Evolutionary conservation across 257 asterid species (phyloP).

Genomic region (Orobanche coerulescens): DNA sequence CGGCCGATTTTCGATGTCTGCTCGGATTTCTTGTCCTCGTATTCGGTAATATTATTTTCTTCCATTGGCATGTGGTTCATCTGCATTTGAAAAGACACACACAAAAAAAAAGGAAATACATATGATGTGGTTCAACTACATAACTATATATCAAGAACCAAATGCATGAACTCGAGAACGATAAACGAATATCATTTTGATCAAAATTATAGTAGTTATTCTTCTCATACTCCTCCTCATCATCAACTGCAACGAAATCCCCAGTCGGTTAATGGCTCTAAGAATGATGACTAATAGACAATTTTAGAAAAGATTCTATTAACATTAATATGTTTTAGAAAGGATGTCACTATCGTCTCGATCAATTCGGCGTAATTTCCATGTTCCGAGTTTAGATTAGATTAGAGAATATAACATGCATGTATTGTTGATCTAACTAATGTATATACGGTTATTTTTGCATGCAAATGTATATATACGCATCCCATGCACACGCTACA

Average conservation of each 20-base stretch:
- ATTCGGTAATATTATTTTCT: no score
- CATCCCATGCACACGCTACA: background rate
- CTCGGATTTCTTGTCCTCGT: slow-evolving; percentile 30
- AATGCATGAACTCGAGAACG: background rate
- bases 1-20: slow-evolving; percentile 21
- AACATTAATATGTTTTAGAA: no score
- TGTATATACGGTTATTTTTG: no score
- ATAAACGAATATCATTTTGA: background rate
- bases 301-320: no score
- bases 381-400: no score
- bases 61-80: slow-evolving; percentile 31
- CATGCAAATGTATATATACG: background rate
- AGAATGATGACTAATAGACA: no score
- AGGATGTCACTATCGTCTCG: no score
- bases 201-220: background rate
- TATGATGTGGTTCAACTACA: background rate
- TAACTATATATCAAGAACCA: background rate
- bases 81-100: slow-evolving; percentile 35
- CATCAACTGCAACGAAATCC: background rate
- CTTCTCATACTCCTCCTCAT: no score
- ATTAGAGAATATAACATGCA: no score
- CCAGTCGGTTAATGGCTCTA: background rate
- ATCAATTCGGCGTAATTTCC: no score
- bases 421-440: no score
- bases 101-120: background rate